phyloP scores from a whole-genome alignment of 2,329 filamentous ascomycete genomes.

The Diaporthe ilicicola region DNA sequence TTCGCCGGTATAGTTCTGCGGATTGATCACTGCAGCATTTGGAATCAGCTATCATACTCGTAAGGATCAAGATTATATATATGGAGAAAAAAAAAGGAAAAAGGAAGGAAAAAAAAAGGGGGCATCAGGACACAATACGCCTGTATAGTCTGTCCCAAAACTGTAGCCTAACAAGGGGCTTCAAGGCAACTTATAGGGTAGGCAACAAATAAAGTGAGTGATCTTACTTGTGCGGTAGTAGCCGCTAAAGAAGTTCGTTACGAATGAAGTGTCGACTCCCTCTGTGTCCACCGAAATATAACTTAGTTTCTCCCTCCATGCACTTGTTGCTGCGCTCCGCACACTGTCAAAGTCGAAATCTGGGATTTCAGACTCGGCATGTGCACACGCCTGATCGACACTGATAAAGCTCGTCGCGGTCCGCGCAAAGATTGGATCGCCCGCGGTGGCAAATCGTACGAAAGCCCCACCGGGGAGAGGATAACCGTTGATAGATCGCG shows the following conservation, averaged over 20 bases:
- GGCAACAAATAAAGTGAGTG: too few species aligned
- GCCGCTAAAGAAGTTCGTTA: slow-evolving; percentile 75
- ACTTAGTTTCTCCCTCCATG: slow-evolving; percentile 69
- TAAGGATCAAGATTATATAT: too few species aligned
- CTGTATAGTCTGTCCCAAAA: too few species aligned
- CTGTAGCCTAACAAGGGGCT: too few species aligned
- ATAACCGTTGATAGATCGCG: slow-evolving; percentile 59
- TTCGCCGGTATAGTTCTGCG: slow-evolving; percentile 78
- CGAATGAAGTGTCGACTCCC: slow-evolving; percentile 60
- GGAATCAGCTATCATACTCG: too few species aligned
- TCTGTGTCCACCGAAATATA: slow-evolving; percentile 63
- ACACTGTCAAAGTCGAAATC: slow-evolving; percentile 69
- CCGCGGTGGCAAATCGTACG: slow-evolving; percentile 62
- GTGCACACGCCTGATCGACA: slow-evolving; percentile 69
- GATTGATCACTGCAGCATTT: too few species aligned
- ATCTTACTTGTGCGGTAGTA: slow-evolving; percentile 76
- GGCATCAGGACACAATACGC: too few species aligned
- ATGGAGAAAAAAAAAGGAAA: too few species aligned
- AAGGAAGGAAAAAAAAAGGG: too few species aligned
- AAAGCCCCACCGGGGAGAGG: slow-evolving; percentile 70
- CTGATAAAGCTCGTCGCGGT: slow-evolving; percentile 78
- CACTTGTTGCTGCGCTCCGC: slow-evolving; percentile 58
- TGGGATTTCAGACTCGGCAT: slow-evolving; percentile 75
- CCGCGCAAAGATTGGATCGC: slow-evolving; percentile 66
- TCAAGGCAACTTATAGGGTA: too few species aligned